These are phyloP conservation scores for Eucalyptus sideroxylon DNA, from an alignment of 345 rosid genomes.

Conservation along the genomic window DNA sequence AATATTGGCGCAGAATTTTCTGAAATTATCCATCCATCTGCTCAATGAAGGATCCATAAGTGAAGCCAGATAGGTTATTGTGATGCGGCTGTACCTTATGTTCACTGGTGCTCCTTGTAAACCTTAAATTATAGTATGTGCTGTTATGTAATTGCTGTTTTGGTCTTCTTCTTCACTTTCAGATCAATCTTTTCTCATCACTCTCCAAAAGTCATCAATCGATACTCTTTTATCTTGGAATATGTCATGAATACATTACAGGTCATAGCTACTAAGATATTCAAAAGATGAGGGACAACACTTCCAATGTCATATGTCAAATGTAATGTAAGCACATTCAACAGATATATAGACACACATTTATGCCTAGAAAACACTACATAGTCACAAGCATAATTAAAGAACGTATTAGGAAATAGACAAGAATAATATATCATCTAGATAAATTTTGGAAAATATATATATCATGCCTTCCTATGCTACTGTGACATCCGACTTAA, in stretches of 20 bases:
- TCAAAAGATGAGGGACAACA: background rate
- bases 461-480: background rate
- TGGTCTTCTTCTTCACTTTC: background rate
- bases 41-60: background rate
- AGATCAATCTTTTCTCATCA: background rate
- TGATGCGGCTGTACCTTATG: background rate
- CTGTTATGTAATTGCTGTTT: background rate
- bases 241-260: background rate
- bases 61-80: background rate
- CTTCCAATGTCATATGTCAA: background rate
- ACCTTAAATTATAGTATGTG: background rate
- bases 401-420: background rate
- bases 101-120: background rate
- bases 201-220: background rate
- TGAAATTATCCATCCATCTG: constrained; percentile 2
- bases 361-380: background rate
- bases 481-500: background rate
- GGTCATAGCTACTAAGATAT: background rate
- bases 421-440: background rate
- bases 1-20: constrained; percentile 4
- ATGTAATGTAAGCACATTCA: background rate
- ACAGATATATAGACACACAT: background rate
- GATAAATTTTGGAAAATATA: background rate
- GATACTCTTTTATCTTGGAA: background rate
- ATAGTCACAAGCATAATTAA: background rate